Evolutionary conservation across 768 basidiomycete genomes (phyloP).

Genomic region (Mycena vitilis): DNA sequence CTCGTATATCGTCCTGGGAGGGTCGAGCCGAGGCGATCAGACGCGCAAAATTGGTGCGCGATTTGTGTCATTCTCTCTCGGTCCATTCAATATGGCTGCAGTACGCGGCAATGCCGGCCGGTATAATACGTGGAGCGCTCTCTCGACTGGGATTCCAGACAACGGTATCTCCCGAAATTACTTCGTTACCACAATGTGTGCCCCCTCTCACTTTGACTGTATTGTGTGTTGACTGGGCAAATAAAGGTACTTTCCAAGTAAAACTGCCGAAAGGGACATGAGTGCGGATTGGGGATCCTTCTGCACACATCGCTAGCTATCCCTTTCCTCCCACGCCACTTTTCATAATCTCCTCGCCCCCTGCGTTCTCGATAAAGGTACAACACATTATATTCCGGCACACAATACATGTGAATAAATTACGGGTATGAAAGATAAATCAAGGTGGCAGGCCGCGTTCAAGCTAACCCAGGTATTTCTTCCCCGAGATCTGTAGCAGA

Average conservation of each 20-base stretch:
- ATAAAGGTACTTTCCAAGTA: constrained; percentile 83
- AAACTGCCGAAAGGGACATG: constrained; percentile 76
- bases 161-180: constrained; percentile 83
- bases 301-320: background rate
- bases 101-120: constrained; percentile 87
- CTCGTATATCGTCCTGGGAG: constrained; percentile 84
- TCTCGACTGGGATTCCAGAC: constrained; percentile 80
- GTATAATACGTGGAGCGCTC: constrained; percentile 87
- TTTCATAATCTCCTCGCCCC: background rate
- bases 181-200: constrained; percentile 86
- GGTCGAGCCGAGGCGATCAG: constrained; percentile 79
- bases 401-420: constrained; percentile 34
- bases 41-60: constrained; percentile 75
- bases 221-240: constrained; percentile 3
- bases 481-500: constrained; percentile 6
- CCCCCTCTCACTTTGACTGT: constrained; percentile 5
- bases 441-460: background rate
- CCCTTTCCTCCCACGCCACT: background rate
- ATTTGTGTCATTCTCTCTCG: background rate
- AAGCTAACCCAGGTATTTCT: constrained; percentile 26
- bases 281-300: background rate
- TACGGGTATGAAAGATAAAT: constrained; percentile 1
- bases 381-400: constrained; percentile 18
- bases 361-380: background rate
- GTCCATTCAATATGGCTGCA: constrained; percentile 43